Evolutionary conservation across 257 asterid genomes (phyloP).

Genomic region (Solanum peruvianum): DNA sequence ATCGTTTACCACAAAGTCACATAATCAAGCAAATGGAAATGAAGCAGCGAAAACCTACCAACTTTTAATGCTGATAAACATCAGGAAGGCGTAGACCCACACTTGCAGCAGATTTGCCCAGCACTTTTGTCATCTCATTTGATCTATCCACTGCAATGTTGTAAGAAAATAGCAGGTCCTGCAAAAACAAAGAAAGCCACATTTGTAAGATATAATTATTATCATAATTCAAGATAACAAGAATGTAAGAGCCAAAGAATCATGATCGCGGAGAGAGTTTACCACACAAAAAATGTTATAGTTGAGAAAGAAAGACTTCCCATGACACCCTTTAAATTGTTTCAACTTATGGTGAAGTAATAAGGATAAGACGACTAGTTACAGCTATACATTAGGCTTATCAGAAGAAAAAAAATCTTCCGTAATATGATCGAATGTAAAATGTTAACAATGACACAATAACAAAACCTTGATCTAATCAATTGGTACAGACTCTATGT

Average conservation of each 20-base stretch:
- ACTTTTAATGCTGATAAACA: slow-evolving; percentile 43
- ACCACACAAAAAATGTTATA: not conserved
- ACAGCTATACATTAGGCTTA: not conserved
- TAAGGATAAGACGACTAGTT: not conserved
- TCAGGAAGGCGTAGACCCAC: slow-evolving; percentile 93
- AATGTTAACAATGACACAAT: not conserved
- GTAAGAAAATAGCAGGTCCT: slow-evolving; percentile 81
- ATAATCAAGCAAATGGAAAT: not conserved
- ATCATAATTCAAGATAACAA: not conserved
- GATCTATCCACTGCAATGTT: slow-evolving; percentile 86
- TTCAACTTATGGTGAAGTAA: not conserved
- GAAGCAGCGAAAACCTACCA: slow-evolving; percentile 9
- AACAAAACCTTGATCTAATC: not conserved
- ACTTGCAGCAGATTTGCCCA: slow-evolving; percentile 81
- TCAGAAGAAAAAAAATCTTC: not conserved
- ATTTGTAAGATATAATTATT: not conserved
- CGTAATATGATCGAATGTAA: not conserved
- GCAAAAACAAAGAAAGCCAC: not conserved
- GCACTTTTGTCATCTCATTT: slow-evolving; percentile 57
- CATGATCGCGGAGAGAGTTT: not conserved
- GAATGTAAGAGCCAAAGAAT: not conserved
- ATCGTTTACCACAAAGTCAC: not conserved
- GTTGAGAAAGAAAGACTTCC: not conserved
- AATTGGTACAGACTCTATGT: not conserved
- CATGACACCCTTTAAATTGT: not conserved